Conservation (phyloP, 805 yeast genomes). For the Lipomyces orientalis region DNA sequence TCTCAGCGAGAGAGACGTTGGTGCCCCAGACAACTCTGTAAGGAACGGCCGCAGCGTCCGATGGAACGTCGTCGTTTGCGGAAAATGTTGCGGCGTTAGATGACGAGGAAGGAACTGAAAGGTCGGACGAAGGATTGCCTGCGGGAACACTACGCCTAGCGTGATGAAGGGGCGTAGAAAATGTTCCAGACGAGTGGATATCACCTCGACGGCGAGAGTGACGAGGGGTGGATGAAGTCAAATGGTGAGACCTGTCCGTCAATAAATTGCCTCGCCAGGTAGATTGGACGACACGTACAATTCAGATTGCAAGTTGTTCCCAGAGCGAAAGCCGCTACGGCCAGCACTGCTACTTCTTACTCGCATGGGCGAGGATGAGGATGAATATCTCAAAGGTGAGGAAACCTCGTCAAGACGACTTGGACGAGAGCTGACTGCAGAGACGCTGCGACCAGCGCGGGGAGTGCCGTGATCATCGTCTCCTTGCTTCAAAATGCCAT, state of each 20-base stretch:
- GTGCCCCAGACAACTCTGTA: constrained; percentile 94
- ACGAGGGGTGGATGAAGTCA: constrained; percentile 25
- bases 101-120: constrained; percentile 20
- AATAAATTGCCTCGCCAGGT: neutral
- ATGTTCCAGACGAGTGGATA: constrained; percentile 67
- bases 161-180: constrained; percentile 72
- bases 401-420: constrained; percentile 31
- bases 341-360: constrained; percentile 22
- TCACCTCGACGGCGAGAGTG: constrained; percentile 65
- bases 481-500: neutral
- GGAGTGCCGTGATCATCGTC: constrained; percentile 21
- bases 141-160: constrained; percentile 42
- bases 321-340: constrained; percentile 11
- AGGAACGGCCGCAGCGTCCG: constrained; percentile 43
- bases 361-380: constrained; percentile 31
- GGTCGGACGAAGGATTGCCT: constrained; percentile 23
- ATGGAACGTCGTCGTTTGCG: constrained; percentile 29
- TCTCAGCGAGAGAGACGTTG: constrained; percentile 89
- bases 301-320: constrained; percentile 26
- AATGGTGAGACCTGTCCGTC: constrained; percentile 15
- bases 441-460: constrained; percentile 10
- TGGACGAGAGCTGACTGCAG: constrained; percentile 10
- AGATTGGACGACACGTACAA: constrained; percentile 13
- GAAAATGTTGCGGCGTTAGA: constrained; percentile 31
- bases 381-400: constrained; percentile 33